Evolutionary conservation across 1,284 basidiomycete species (phyloP).

Genomic region (Thelephora terrestris): DNA sequence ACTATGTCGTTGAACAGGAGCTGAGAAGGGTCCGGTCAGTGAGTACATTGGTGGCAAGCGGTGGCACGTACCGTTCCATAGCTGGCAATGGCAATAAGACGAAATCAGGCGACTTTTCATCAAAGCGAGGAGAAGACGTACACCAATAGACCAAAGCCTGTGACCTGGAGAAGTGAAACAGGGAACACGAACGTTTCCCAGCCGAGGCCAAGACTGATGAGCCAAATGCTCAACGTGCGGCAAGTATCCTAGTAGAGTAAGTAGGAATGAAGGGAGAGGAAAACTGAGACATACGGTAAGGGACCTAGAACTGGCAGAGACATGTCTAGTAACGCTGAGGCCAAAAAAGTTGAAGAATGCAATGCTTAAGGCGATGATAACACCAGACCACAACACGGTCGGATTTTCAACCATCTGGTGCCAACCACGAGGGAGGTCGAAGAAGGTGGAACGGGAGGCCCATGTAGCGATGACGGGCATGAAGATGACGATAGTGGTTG

Average conservation of each 20-base stretch:
- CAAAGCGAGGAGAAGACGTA: constrained; percentile 33
- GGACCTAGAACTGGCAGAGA: constrained; percentile 82
- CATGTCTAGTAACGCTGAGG: constrained; percentile 82
- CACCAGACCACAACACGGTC: constrained; percentile 64
- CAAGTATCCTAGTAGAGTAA: constrained; percentile 60
- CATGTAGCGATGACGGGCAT: constrained; percentile 62
- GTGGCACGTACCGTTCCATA: constrained; percentile 18
- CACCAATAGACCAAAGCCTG: constrained; percentile 88
- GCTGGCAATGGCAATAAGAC: background rate
- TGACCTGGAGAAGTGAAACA: constrained; percentile 76
- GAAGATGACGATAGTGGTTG: constrained; percentile 63
- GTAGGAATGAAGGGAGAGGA: too few relatives aligned
- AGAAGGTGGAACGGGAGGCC: constrained; percentile 59
- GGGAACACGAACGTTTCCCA: constrained; percentile 89
- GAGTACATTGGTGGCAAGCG: background rate
- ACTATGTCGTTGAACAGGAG: constrained; percentile 77
- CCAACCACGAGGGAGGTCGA: constrained; percentile 88
- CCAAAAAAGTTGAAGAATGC: constrained; percentile 97
- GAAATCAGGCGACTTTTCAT: background rate
- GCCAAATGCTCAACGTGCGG: constrained; percentile 89
- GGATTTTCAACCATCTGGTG: constrained; percentile 79
- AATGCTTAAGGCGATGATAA: constrained; percentile 78
- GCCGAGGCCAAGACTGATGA: constrained; percentile 77
- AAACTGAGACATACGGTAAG: constrained; percentile 39
- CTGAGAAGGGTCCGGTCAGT: constrained; percentile 8